Base-by-base conservation (phyloP, 768 basidiomycete species). In the Kwoniella heveanensis region DNA sequence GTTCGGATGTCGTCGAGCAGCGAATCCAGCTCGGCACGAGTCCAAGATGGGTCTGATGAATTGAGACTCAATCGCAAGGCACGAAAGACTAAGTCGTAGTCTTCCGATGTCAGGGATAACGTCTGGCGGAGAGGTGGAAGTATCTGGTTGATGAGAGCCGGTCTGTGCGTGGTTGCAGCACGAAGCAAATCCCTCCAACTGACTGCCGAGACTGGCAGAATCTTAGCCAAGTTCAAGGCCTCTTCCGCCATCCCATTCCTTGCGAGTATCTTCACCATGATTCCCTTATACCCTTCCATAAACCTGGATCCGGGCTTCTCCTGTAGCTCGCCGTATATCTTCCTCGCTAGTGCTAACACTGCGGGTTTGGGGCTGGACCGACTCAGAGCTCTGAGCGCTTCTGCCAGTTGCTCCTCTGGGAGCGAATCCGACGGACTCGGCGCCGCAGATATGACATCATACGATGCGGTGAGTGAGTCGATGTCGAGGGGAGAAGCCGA, bases 301-400 rank as follows among this genome's bases (percentile, higher is more conserved):
- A 24, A 27, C 9, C 22, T 13, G 22, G 54, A 46, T 13, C 46
- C 60, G 21, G 57, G 57, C 12, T 46, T 19, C 21, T 10, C 37
- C 2, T 39, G 25, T 24, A 57, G 22, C 57, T 64, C 62, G 9
- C 51, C 62, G 30, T 51, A 53, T 44, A 64, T 51, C 48, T 49
- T 50, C 36, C 62, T 47, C 27, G 57, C 55, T 13, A 57, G 21
- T 12, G 22, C 26, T 26, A 64, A 29, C 21, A 49, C 54, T 5
- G 3, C 37, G 15, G 56, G 36, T 10, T 29, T 27, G n/a, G n/a
- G n/a, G 4, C 22, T 32, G 1, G 55, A 51, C 21, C 46, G 19
- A 0, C 55, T 12, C 36, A 64, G 21, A 3, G 37, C 13, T 27
- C 7, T 9, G 26, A 64, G 17, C 8, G 55, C 62, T 13, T 27